A percentile compares a stretch with the other conserved stretches of the same genome.
These are phyloP conservation scores for Boletellus ananas DNA, from an alignment of 768 basidiomycete genomes.

Conservation along the genomic window DNA sequence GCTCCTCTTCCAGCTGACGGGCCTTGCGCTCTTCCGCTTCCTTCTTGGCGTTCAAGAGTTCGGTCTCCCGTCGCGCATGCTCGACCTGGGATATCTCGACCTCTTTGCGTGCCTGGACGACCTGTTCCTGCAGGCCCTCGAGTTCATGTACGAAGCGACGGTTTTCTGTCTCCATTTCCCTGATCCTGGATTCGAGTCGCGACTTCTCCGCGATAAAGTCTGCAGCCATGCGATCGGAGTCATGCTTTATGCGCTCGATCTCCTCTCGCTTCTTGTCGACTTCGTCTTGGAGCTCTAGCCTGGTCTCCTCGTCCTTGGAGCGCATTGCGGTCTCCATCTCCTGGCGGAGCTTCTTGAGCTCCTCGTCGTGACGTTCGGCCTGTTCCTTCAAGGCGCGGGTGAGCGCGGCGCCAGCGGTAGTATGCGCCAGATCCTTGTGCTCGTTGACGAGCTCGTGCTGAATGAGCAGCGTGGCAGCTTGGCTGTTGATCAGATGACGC, in stretches of 20 bases:
- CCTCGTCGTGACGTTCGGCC: conserved; percentile 43
- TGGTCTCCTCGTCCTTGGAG: conserved; percentile 45
- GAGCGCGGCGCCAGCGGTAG: conserved; percentile 52
- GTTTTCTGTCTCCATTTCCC: conserved; percentile 26
- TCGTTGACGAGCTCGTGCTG: conserved; percentile 54
- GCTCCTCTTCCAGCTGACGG: conserved; percentile 31
- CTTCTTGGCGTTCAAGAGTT: conserved; percentile 23
- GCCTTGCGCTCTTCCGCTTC: conserved; percentile 29
- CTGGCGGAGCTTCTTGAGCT: conserved; percentile 42
- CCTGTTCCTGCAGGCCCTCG: conserved; percentile 27
- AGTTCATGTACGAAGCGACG: conserved; percentile 15
- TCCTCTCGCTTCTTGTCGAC: conserved; percentile 41
- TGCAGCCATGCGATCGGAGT: conserved; percentile 39
- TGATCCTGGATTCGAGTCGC: conserved; percentile 28
- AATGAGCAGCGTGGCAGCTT: conserved; percentile 45
- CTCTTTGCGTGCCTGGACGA: conserved; percentile 25
- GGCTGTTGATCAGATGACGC: conserved; percentile 37
- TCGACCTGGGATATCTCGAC: conserved; percentile 27
- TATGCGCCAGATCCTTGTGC: conserved; percentile 45
- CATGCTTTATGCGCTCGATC: conserved; percentile 39
- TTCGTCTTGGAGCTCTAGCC: conserved; percentile 42
- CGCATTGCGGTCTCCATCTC: conserved; percentile 47
- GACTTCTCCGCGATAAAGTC: conserved; percentile 38
- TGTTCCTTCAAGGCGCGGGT: conserved; percentile 47
- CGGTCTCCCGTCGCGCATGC: conserved; percentile 26